Evolutionary conservation across 2,329 filamentous ascomycete species (phyloP), one percentile per base, ranked within the genome.

Genomic region (Aspergillus awamori): DNA sequence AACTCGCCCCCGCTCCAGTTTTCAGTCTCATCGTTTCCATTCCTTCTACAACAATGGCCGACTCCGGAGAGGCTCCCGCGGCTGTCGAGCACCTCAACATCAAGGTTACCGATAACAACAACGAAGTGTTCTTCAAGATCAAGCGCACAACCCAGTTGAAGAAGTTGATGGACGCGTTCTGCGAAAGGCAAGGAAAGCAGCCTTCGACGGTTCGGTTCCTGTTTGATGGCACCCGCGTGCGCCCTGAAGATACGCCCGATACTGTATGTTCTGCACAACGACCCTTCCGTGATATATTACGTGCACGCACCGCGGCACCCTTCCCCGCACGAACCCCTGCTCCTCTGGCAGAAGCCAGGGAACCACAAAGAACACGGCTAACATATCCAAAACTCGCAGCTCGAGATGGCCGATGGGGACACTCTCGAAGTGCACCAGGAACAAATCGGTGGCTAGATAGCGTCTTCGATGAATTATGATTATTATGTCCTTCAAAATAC

Each of bases 41-140:
- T 57, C 80, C 81, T 63, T 81, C 83, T 24, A 54, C 22, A 36
- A 60, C 39, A 13, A 82, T 82, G 82, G 62, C 69, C 56, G 80
- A 81, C 58, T 36, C 57, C 30, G 64, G 61, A 57, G 67, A 64
- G 4, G 72, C 69, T 6, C 67, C 77, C 5, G 74, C 82, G 24
- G 80, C 82, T 59, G 82, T 82, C 30, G 94, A 98, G 80, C 95
- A 99, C 79, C 84, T 99, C 5, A 99, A 99, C 81, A 98, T 99
- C 82, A 99, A 99, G 78, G 95, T 99, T 13, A 98, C 95, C 0
- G 95, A 99, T 72, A 97, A 96, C 82, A 97, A 97, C 82, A 99
- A 99, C 77, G 95, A 99, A 77, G 94, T 99, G 71, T 99, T 98
- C 79, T 99, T 99, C 84, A 99, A 99, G 84, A 99, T 99, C 82